Evolutionary conservation across 441 rosid species (phyloP), one percentile per base, ranked within the genome.

Genomic region (Adansonia madagascariensis): DNA sequence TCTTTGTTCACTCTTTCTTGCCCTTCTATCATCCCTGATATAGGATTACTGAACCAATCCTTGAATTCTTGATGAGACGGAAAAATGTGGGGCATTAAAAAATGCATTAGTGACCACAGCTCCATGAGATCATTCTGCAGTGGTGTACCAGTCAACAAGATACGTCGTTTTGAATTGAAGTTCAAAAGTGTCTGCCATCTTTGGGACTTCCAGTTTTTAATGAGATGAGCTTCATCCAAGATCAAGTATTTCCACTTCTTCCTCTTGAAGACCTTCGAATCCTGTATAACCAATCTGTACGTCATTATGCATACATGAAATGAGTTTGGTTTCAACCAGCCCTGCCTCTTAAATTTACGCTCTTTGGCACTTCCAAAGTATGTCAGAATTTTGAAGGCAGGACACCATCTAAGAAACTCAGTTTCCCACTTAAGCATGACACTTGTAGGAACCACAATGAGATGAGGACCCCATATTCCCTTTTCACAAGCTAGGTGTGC

Each of bases 371-470:
- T 97, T 81, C 99, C 99, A 83, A 94, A 97, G 85, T 97, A 97
- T 71, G 99, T 97, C 74, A 97, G 90, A 76, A 97, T 97, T 88
- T 97, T 97, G 82, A 97, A 94, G 71, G 99, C 99, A 80, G 99
- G 99, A 86, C 98, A 93, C 99, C 99, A 97, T 80, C 94, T 97
- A 79, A 97, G 97, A 89, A 97, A 97, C 81, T 97, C 99, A 76
- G 99, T 97, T 91, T 97, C 99, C 99, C 99, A 97, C 82, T 97
- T 97, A 74, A 97, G 98, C 99, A 97, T 94, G 79, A 97, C 99
- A 89, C 98, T 97, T 56, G 99, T 97, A 67, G 99, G 99, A 86
- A 97, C 99, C 79, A 97, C 97, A 78, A 97, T 97, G 61, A 97
- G 94, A 91, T 97, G 99, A 56, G 99, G 99, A 77, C 99, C 99